phyloP scores from a whole-genome alignment of 345 rosid genomes.

The Conringia planisiliqua region DNA sequence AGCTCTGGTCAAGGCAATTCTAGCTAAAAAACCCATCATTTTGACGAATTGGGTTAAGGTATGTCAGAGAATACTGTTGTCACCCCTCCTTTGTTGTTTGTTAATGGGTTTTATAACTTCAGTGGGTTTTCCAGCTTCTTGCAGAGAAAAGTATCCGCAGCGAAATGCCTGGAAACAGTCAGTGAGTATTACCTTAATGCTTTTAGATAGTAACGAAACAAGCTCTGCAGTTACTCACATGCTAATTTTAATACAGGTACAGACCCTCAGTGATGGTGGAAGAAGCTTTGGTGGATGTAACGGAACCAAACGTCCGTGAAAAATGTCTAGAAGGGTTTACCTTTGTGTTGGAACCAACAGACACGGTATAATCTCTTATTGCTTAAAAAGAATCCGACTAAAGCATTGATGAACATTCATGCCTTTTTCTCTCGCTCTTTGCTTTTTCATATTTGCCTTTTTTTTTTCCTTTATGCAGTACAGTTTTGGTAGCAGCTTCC shows the following conservation, averaged over 20 bases:
- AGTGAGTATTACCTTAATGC: constrained; percentile 51
- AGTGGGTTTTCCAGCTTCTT: constrained; percentile 49
- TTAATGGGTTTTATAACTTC: constrained; percentile 18
- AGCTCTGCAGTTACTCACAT: constrained; percentile 19
- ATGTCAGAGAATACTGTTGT: constrained; percentile 11
- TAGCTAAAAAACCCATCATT: constrained; percentile 57
- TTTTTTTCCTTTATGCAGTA: constrained; percentile 46
- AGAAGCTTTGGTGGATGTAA: constrained; percentile 59
- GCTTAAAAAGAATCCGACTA: background rate
- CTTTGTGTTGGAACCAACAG: constrained; percentile 58
- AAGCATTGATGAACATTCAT: background rate
- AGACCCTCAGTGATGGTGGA: constrained; percentile 56
- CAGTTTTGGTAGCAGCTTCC: constrained; percentile 53
- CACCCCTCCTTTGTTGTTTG: background rate
- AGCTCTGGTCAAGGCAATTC: constrained; percentile 56
- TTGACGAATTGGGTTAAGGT: constrained; percentile 71
- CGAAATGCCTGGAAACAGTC: constrained; percentile 63
- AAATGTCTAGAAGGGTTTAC: constrained; percentile 66
- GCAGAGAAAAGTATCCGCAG: constrained; percentile 60
- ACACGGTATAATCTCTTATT: constrained; percentile 44
- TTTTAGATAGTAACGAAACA: constrained; percentile 1
- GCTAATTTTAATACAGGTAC: constrained; percentile 36
- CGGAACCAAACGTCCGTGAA: constrained; percentile 55
- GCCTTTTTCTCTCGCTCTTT: background rate
- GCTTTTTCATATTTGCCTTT: background rate